These are phyloP conservation scores for Marasmius sp. DNA, from an alignment of 1,284 basidiomycete species.

Conservation along the genomic window DNA sequence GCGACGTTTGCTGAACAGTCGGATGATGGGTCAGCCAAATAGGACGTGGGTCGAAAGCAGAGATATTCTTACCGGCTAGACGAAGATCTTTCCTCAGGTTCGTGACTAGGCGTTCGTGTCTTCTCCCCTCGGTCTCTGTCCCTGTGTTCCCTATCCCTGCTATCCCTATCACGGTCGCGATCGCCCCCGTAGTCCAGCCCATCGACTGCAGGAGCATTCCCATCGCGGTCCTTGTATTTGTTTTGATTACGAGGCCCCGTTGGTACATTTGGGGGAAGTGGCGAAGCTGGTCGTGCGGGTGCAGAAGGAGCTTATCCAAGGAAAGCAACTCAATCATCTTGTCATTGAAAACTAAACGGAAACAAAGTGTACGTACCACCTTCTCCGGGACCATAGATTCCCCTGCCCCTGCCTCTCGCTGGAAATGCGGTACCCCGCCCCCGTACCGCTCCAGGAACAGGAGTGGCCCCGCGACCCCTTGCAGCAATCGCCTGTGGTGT, in stretches of 20 bases:
- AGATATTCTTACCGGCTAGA: constrained; percentile 37
- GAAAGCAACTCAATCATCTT: not conserved
- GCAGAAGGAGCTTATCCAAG: constrained; percentile 35
- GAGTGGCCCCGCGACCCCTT: constrained; percentile 31
- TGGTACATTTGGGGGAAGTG: constrained; percentile 78
- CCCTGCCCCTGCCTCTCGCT: constrained; percentile 45
- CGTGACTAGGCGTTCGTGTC: constrained; percentile 52
- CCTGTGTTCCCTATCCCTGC: constrained; percentile 24
- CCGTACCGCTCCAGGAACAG: constrained; percentile 15
- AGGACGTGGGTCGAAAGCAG: not conserved
- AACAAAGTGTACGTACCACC: constrained; percentile 33
- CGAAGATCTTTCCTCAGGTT: constrained; percentile 57
- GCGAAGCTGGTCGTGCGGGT: constrained; percentile 75
- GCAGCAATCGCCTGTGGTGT: constrained; percentile 35
- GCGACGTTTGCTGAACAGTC: constrained; percentile 50
- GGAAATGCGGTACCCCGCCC: constrained; percentile 41
- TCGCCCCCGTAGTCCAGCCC: constrained; percentile 80
- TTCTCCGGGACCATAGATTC: constrained; percentile 35
- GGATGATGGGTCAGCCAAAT: not conserved
- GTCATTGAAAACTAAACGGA: not conserved
- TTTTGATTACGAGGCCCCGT: constrained; percentile 84
- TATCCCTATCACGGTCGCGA: constrained; percentile 3
- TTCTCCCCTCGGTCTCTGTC: constrained; percentile 41
- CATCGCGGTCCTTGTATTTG: constrained; percentile 84
- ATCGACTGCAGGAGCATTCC: constrained; percentile 75